Evolutionary conservation across 306 rosid species (phyloP).

Genomic region (Oxytropis ochrocephala): DNA sequence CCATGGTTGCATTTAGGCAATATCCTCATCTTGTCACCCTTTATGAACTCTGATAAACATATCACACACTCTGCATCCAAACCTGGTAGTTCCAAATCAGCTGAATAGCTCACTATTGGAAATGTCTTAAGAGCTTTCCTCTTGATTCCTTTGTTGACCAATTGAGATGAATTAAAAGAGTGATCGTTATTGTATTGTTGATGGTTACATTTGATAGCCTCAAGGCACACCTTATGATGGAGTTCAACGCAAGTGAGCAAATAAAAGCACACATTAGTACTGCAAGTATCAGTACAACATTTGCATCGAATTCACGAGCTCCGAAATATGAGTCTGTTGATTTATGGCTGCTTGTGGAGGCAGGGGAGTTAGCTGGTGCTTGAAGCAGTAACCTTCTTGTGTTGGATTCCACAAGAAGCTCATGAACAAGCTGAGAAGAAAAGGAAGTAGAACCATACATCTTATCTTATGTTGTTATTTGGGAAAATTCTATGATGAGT

Average conservation of each 20-base stretch:
- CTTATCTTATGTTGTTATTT: not conserved
- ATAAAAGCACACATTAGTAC: constrained; percentile 70
- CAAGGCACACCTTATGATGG: constrained; percentile 58
- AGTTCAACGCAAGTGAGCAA: constrained; percentile 71
- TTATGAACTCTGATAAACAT: constrained; percentile 58
- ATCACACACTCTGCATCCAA: constrained; percentile 69
- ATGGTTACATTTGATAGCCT: not conserved
- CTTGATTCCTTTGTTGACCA: constrained; percentile 51
- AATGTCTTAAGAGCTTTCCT: constrained; percentile 70
- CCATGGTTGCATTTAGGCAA: constrained; percentile 93
- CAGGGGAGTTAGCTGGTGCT: constrained; percentile 18
- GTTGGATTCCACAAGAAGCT: constrained; percentile 31
- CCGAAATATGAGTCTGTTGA: constrained; percentile 18
- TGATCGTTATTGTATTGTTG: constrained; percentile 24
- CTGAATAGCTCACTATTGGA: constrained; percentile 41
- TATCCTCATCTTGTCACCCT: constrained; percentile 56
- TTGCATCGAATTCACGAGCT: constrained; percentile 46
- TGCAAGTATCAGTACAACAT: constrained; percentile 74
- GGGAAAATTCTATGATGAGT: not conserved
- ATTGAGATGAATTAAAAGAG: not conserved
- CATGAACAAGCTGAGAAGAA: constrained; percentile 22
- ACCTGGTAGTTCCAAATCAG: constrained; percentile 42
- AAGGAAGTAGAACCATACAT: constrained; percentile 47
- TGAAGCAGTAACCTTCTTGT: constrained; percentile 61
- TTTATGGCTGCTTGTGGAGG: constrained; percentile 5